A percentile compares a stretch with the other conserved stretches of the same genome.
Evolutionary conservation across 345 rosid species (phyloP).

Genomic region (Noccaea caerulescens): DNA sequence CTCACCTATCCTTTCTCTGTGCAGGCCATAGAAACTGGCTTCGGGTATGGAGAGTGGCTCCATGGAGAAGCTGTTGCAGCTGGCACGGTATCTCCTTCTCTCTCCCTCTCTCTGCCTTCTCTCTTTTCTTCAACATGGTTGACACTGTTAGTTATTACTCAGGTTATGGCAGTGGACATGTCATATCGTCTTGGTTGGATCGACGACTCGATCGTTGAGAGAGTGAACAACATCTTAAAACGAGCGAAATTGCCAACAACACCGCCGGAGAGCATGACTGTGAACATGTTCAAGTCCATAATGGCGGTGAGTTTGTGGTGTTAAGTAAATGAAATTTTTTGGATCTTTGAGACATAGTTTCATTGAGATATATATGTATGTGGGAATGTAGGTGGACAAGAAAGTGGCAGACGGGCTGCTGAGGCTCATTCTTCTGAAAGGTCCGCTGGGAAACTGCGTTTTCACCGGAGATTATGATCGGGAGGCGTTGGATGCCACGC

Average conservation of each 20-base stretch:
- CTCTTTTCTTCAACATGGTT: constrained; percentile 1
- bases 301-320: constrained; percentile 77
- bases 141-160: not conserved
- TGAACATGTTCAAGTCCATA: constrained; percentile 88
- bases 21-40: constrained; percentile 95
- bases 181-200: constrained; percentile 99
- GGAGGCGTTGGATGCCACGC: constrained; percentile 83
- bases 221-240: constrained; percentile 63
- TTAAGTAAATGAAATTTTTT: not conserved
- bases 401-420: constrained; percentile 96
- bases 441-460: constrained; percentile 89
- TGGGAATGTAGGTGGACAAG: constrained; percentile 80
- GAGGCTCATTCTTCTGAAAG: constrained; percentile 92
- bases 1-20: constrained; percentile 31
- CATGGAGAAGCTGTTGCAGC: constrained; percentile 99
- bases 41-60: constrained; percentile 95
- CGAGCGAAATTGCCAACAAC: constrained; percentile 74
- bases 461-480: constrained; percentile 91
- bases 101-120: not conserved
- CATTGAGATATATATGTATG: constrained; percentile 1
- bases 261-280: constrained; percentile 86
- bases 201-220: constrained; percentile 74
- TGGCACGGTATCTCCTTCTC: constrained; percentile 65
- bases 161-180: constrained; percentile 99
- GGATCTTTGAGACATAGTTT: constrained; percentile 7